Percentiles rank a stretch among this genome's conserved stretches.
These are phyloP conservation scores for Exserohilum rostratum DNA, from an alignment of 2,329 filamentous ascomycete species.

Conservation along the genomic window DNA sequence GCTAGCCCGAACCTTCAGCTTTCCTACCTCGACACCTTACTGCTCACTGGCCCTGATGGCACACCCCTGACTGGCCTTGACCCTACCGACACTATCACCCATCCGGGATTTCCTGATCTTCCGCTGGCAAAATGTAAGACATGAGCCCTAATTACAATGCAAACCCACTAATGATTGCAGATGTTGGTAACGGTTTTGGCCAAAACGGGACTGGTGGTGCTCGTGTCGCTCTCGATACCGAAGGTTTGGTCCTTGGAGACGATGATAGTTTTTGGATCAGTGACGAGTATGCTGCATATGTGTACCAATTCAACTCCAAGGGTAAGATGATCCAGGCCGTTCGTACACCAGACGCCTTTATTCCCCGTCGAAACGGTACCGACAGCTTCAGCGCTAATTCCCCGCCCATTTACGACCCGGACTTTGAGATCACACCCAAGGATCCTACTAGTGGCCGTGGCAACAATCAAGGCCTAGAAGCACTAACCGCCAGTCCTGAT, in stretches of 20 bases:
- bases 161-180: conserved; percentile 13
- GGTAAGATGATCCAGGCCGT: conserved; percentile 69
- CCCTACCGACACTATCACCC: conserved; percentile 47
- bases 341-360: conserved; percentile 66
- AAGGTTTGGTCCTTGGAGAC: conserved; percentile 67
- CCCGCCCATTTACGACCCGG: conserved; percentile 64
- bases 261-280: conserved; percentile 70
- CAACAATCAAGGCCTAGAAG: conserved; percentile 80
- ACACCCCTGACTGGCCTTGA: conserved; percentile 59
- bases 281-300: conserved; percentile 69
- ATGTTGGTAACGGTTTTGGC: conserved; percentile 71
- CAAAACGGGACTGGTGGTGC: conserved; percentile 64
- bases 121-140: conserved; percentile 63
- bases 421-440: conserved; percentile 57
- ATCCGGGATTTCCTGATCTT: conserved; percentile 65
- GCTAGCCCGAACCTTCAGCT: conserved; percentile 67
- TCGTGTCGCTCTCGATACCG: conserved; percentile 67
- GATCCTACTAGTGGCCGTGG: conserved; percentile 66
- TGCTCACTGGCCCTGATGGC: conserved; percentile 68
- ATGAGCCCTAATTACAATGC: too few species aligned
- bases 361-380: conserved; percentile 67
- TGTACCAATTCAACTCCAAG: conserved; percentile 66
- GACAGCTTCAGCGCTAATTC: conserved; percentile 68
- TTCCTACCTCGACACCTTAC: conserved; percentile 67
- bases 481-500: conserved; percentile 66